Conservation (phyloP, 202 grass and related monocot species). For the Carex sylvatica region DNA sequence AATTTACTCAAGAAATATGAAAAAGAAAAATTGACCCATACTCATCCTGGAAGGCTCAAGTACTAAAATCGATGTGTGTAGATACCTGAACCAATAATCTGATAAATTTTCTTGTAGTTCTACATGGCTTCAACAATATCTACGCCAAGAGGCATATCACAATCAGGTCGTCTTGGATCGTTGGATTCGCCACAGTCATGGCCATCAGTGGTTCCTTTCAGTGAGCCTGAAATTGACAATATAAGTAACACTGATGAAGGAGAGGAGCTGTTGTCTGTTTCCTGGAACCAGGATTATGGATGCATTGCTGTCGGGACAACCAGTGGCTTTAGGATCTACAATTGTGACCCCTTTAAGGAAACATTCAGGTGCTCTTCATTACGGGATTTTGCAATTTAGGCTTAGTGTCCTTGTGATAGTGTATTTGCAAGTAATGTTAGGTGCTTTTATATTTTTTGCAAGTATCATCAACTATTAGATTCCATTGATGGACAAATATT, state of each 20-base stretch:
- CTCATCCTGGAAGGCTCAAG: not conserved
- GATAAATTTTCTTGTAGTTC: slow-evolving; percentile 8
- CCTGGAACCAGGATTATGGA: slow-evolving; percentile 96
- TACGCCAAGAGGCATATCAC: slow-evolving; percentile 2
- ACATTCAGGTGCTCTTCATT: slow-evolving; percentile 61
- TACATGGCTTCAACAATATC: slow-evolving; percentile 33
- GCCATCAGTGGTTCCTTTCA: slow-evolving; percentile 20
- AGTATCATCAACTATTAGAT: not conserved
- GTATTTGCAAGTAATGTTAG: not conserved
- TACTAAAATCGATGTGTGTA: not conserved
- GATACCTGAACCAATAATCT: not conserved
- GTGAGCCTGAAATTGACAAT: slow-evolving; percentile 1
- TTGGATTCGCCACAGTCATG: slow-evolving; percentile 11
- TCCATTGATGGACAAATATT: not conserved
- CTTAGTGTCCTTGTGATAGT: not conserved
- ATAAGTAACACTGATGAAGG: slow-evolving; percentile 25
- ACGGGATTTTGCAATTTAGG: not conserved
- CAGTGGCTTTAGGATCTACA: slow-evolving; percentile 89
- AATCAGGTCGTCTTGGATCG: not conserved
- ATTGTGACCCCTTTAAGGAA: slow-evolving; percentile 94
- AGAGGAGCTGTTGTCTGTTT: slow-evolving; percentile 60
- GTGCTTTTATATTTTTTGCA: not conserved
- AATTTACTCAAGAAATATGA: not conserved
- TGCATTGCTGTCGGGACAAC: slow-evolving; percentile 82
- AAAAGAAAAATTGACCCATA: not conserved